A percentile compares a stretch with the other conserved stretches of the same genome.
These are phyloP conservation scores for Rhizoclosmatium globosum DNA, from an alignment of 192 early-diverging fungal species.

Conservation along the genomic window DNA sequence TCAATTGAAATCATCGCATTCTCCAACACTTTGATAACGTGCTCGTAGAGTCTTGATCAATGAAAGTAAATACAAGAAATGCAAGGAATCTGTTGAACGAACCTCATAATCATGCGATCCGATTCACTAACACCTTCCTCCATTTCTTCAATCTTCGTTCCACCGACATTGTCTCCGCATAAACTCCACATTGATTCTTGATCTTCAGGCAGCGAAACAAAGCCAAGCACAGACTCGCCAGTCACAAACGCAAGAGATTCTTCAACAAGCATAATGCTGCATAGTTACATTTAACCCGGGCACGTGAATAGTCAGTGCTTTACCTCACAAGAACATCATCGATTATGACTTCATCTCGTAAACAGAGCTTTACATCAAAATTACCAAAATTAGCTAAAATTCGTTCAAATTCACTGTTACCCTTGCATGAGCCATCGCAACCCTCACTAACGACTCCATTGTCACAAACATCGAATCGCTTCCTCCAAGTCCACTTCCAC, in stretches of 20 bases:
- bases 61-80: no score
- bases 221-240: conserved; percentile 1
- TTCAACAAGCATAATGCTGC: conserved; percentile 26
- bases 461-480: conserved; percentile 17
- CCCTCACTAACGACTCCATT: conserved; percentile 8
- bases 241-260: not conserved
- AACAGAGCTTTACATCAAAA: not conserved
- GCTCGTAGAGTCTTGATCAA: no score
- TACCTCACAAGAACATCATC: conserved; percentile 22
- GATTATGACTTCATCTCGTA: not conserved
- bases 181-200: conserved; percentile 18
- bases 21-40: no score
- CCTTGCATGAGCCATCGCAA: conserved; percentile 23
- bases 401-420: not conserved
- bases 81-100: no score
- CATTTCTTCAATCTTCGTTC: not conserved
- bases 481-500: not conserved
- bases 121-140: not conserved
- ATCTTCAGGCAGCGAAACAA: conserved; percentile 16
- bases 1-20: no score
- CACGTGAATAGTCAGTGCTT: no score
- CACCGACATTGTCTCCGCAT: not conserved
- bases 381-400: not conserved
- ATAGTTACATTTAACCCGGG: not conserved
- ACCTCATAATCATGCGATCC: no score